Percentiles rank a stretch among this genome's conserved stretches.
Evolutionary conservation across 192 early-diverging fungal genomes (phyloP).

Genomic region (Umbelopsis sp.): DNA sequence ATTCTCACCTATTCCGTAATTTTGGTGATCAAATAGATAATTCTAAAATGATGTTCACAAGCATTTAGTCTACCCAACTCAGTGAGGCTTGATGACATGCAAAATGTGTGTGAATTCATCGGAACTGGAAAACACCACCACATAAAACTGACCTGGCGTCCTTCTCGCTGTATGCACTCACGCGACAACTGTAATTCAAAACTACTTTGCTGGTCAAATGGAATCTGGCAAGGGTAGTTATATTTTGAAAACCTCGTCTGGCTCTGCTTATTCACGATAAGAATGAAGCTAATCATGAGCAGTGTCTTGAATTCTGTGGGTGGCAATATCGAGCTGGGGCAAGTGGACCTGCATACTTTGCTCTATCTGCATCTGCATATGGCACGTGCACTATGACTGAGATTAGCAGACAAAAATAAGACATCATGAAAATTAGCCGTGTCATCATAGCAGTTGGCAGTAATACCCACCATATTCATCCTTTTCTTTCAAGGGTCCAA

Average conservation of each 20-base stretch:
- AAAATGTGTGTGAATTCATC: not conserved
- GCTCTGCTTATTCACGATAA: constrained; percentile 41
- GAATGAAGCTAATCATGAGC: constrained; percentile 38
- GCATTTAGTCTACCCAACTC: too few relatives aligned
- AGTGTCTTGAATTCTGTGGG: too few relatives aligned
- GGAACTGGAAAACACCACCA: not conserved
- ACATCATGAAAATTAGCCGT: too few relatives aligned
- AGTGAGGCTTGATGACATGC: too few relatives aligned
- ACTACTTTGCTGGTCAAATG: constrained; percentile 22
- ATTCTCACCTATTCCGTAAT: constrained; percentile 34
- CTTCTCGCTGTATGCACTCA: constrained; percentile 32
- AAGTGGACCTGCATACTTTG: too few relatives aligned
- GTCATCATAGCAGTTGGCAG: too few relatives aligned
- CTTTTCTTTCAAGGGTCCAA: too few relatives aligned
- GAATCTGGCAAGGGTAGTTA: constrained; percentile 11
- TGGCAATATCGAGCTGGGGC: too few relatives aligned
- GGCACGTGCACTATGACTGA: too few relatives aligned
- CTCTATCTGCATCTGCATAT: too few relatives aligned
- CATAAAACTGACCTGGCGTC: constrained; percentile 26
- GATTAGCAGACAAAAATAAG: too few relatives aligned
- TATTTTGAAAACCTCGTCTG: constrained; percentile 47
- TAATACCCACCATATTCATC: too few relatives aligned
- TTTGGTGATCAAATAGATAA: constrained; percentile 30
- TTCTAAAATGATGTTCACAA: constrained; percentile 15
- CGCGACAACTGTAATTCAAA: constrained; percentile 35